Percentiles rank a stretch among this genome's conserved stretches.
phyloP scores from a whole-genome alignment of 495 filamentous ascomycete species.

The Penicillium cataractarum region DNA sequence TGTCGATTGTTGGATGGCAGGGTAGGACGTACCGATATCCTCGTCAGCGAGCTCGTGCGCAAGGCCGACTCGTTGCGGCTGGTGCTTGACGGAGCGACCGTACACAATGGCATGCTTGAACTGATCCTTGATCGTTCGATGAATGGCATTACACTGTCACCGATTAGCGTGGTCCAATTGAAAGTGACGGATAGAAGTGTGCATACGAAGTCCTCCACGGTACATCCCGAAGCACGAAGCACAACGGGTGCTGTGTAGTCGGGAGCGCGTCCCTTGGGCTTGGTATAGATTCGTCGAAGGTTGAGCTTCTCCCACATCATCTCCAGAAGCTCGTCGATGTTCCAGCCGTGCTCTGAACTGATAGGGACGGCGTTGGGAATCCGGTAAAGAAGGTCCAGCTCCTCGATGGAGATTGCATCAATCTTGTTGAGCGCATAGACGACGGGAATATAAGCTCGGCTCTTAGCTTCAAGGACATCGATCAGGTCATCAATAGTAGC shows the following conservation, averaged over 20 bases:
- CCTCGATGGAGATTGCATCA: conserved; percentile 95
- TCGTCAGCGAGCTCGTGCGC: conserved; percentile 92
- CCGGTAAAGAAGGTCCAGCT: conserved; percentile 91
- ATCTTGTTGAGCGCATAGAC: conserved; percentile 99
- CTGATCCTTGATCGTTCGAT: conserved; percentile 92
- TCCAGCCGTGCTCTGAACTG: conserved; percentile 98
- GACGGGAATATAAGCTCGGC: conserved; percentile 93
- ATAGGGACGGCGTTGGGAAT: conserved; percentile 97
- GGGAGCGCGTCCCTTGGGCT: conserved; percentile 92
- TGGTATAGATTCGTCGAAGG: conserved; percentile 91
- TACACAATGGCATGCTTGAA: conserved; percentile 97
- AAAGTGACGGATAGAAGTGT: background rate
- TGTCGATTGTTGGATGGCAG: background rate
- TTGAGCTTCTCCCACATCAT: conserved; percentile 98
- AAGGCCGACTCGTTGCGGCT: conserved; percentile 93
- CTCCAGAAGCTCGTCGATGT: conserved; percentile 94
- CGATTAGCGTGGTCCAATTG: conserved; percentile 30
- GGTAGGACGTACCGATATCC: conserved; percentile 79
- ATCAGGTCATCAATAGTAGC: conserved; percentile 91
- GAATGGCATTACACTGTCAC: conserved; percentile 88
- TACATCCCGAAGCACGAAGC: conserved; percentile 77
- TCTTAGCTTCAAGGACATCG: conserved; percentile 94
- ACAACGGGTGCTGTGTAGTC: conserved; percentile 94
- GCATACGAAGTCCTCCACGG: conserved; percentile 96
- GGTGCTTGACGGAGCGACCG: conserved; percentile 96